Percentiles rank a stretch among this genome's conserved stretches.
These are phyloP conservation scores for Anisodus tanguticus DNA, from an alignment of 257 asterid species.

Conservation along the genomic window DNA sequence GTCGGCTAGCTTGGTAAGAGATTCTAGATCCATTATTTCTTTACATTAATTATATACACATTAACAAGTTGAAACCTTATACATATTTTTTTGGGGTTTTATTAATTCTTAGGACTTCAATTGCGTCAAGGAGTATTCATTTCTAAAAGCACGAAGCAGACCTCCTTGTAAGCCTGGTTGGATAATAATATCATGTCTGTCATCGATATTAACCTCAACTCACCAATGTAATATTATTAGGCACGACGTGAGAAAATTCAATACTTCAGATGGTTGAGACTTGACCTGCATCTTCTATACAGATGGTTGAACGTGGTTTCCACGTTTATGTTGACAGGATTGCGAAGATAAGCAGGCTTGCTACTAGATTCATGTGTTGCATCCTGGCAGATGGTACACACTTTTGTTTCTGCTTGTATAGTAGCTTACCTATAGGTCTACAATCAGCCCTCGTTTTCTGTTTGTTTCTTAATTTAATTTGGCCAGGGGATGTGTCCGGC, in stretches of 20 bases:
- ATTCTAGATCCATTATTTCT: conserved; percentile 8
- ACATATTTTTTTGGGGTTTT: conserved; percentile 19
- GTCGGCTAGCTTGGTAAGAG: conserved; percentile 84
- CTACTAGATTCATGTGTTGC: neutral
- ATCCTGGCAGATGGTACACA: conserved; percentile 5
- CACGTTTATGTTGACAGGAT: neutral
- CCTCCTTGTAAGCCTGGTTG: conserved; percentile 31
- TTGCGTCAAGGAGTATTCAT: conserved; percentile 55
- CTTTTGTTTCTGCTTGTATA: neutral
- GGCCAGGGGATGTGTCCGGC: neutral
- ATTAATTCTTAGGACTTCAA: conserved; percentile 56
- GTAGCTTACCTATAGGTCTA: conserved; percentile 7
- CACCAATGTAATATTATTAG: neutral
- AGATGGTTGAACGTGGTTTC: no score
- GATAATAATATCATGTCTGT: conserved; percentile 27
- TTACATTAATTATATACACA: neutral
- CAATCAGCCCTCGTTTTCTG: neutral
- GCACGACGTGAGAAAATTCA: neutral
- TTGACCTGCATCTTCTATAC: neutral
- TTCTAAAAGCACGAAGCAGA: conserved; percentile 37
- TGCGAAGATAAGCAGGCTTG: neutral
- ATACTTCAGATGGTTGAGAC: neutral
- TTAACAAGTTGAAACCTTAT: neutral
- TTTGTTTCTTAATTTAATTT: neutral
- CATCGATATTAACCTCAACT: conserved; percentile 12